Percentiles rank a stretch among this genome's conserved stretches.
phyloP scores from a whole-genome alignment of 2,329 filamentous ascomycete species.

The Fusarium sp. region DNA sequence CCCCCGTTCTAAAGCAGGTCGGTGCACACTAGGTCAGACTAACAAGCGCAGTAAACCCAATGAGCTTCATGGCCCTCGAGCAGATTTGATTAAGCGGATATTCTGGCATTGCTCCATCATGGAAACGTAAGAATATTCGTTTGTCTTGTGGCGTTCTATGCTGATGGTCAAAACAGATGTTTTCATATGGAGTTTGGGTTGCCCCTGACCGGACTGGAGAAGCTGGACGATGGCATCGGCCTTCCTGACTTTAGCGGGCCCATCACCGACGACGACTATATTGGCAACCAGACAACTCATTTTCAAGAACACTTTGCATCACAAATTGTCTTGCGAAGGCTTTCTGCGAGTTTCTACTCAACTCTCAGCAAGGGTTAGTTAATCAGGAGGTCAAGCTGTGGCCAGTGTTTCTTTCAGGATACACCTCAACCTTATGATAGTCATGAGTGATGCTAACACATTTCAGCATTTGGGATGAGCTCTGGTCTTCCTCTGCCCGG shows the following conservation, averaged over 20 bases:
- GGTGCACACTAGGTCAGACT: background rate
- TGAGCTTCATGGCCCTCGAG: constrained; percentile 41
- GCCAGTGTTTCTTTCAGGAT: background rate
- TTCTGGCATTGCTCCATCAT: constrained; percentile 47
- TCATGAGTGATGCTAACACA: constrained; percentile 8
- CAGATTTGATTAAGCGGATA: constrained; percentile 42
- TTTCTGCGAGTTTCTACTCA: constrained; percentile 65
- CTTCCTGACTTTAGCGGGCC: constrained; percentile 65
- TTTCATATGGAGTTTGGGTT: constrained; percentile 70
- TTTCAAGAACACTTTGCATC: constrained; percentile 71
- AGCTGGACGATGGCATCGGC: constrained; percentile 64
- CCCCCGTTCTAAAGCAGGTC: background rate
- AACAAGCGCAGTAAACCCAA: constrained; percentile 35
- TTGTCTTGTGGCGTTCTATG: background rate
- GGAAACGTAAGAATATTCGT: constrained; percentile 37
- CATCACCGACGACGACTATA: constrained; percentile 60
- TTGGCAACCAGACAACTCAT: constrained; percentile 63
- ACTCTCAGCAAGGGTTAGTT: constrained; percentile 65
- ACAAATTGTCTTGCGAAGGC: constrained; percentile 67
- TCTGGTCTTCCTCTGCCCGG: constrained; percentile 28
- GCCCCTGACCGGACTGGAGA: constrained; percentile 66
- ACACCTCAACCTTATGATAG: background rate
- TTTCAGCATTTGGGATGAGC: constrained; percentile 36
- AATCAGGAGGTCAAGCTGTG: background rate
- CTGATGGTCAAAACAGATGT: constrained; percentile 53